These are phyloP conservation scores for Aspergillus quadricinctus DNA, from an alignment of 2,329 filamentous ascomycete species.

Conservation along the genomic window DNA sequence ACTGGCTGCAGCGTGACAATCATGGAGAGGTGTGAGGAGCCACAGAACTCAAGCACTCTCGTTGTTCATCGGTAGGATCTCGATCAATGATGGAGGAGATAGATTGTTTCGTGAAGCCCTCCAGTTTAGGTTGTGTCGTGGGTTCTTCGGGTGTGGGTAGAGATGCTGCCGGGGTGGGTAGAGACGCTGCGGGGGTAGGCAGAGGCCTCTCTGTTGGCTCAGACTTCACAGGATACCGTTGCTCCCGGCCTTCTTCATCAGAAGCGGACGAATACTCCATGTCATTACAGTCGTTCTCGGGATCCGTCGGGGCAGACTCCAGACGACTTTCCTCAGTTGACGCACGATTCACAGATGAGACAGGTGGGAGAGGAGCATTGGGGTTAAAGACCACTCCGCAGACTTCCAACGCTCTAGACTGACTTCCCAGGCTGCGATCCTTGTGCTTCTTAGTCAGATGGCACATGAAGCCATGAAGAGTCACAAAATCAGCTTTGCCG, in stretches of 20 bases:
- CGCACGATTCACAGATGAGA: slow-evolving; percentile 26
- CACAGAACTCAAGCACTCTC: slow-evolving; percentile 18
- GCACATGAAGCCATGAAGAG: slow-evolving; percentile 41
- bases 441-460: slow-evolving; percentile 42
- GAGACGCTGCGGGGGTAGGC: slow-evolving; percentile 10
- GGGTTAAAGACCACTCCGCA: slow-evolving; percentile 37
- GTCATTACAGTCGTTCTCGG: slow-evolving; percentile 27
- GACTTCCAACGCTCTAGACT: slow-evolving; percentile 37
- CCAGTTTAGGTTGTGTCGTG: slow-evolving; percentile 13
- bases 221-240: slow-evolving; percentile 25
- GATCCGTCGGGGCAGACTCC: slow-evolving; percentile 25
- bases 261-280: slow-evolving; percentile 29
- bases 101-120: slow-evolving; percentile 34
- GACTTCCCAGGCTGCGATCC: slow-evolving; percentile 37
- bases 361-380: slow-evolving; percentile 33
- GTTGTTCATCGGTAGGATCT: slow-evolving; percentile 21
- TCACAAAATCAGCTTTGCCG: slow-evolving; percentile 39
- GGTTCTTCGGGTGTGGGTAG: slow-evolving; percentile 14
- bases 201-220: slow-evolving; percentile 24
- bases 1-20: too few species aligned
- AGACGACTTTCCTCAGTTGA: slow-evolving; percentile 34
- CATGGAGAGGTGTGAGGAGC: slow-evolving; percentile 10
- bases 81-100: slow-evolving; percentile 39
- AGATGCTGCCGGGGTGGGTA: slow-evolving; percentile 9
- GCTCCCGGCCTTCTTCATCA: slow-evolving; percentile 22